Evolutionary conservation across 2,329 filamentous ascomycete species (phyloP).

Genomic region (Exophiala lecanii-corni): DNA sequence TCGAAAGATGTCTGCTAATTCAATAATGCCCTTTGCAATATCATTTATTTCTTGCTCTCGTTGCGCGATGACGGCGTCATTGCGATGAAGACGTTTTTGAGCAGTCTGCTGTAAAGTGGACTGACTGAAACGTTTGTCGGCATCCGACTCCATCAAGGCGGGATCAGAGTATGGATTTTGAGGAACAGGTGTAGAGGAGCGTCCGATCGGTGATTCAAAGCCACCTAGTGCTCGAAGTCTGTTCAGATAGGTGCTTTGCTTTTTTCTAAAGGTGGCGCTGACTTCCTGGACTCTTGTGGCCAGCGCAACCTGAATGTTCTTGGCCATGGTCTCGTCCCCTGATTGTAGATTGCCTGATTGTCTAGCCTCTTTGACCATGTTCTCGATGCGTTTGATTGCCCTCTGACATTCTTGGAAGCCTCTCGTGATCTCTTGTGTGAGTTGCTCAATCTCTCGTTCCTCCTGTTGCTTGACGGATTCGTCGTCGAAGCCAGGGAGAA

Average conservation of each 20-base stretch:
- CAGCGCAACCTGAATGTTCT: slow-evolving; percentile 89
- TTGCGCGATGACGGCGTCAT: slow-evolving; percentile 81
- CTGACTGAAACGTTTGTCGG: slow-evolving; percentile 87
- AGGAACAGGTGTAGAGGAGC: slow-evolving; percentile 44
- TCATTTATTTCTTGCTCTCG: slow-evolving; percentile 96
- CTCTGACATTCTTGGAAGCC: slow-evolving; percentile 86
- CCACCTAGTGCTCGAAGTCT: slow-evolving; percentile 77
- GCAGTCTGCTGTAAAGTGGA: slow-evolving; percentile 76
- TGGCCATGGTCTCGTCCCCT: slow-evolving; percentile 91
- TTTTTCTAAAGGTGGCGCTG: slow-evolving; percentile 90
- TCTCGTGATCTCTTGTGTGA: slow-evolving; percentile 86
- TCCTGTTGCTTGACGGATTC: slow-evolving; percentile 83
- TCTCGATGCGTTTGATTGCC: slow-evolving; percentile 81
- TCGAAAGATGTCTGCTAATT: slow-evolving; percentile 92
- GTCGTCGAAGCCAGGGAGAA: slow-evolving; percentile 93
- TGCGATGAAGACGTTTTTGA: slow-evolving; percentile 57
- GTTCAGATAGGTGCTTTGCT: slow-evolving; percentile 92
- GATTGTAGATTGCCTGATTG: slow-evolving; percentile 64
- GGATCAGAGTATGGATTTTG: slow-evolving; percentile 73
- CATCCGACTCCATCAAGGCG: slow-evolving; percentile 86
- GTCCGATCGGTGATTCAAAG: slow-evolving; percentile 43
- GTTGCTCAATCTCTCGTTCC: slow-evolving; percentile 80
- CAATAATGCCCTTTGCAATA: slow-evolving; percentile 96
- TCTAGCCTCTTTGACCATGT: slow-evolving; percentile 77
- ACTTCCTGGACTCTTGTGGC: slow-evolving; percentile 85